A percentile compares a stretch with the other conserved stretches of the same genome.
These are phyloP conservation scores for Avena sativa DNA, from an alignment of 176 grass and related monocot genomes.

Conservation along the genomic window DNA sequence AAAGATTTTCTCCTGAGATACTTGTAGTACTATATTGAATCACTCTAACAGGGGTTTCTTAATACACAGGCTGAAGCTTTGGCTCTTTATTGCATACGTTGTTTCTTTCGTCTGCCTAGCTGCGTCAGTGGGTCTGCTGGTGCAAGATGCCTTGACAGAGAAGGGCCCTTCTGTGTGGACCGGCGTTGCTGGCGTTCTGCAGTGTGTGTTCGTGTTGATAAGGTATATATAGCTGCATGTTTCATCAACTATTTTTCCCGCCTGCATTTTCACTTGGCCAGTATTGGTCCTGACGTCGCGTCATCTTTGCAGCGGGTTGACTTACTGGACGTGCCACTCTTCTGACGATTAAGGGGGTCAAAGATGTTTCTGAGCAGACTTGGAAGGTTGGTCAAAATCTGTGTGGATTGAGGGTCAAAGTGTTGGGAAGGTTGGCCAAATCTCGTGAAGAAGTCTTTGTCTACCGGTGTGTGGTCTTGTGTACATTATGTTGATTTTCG, in stretches of 20 bases:
- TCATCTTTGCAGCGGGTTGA: conserved; percentile 69
- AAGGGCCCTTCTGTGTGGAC: conserved; percentile 84
- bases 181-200: conserved; percentile 85
- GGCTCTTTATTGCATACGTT: conserved; percentile 94
- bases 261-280: not conserved
- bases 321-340: conserved; percentile 86
- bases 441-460: not conserved
- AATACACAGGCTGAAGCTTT: conserved; percentile 80
- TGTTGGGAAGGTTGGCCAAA: not conserved
- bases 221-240: conserved; percentile 56
- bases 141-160: conserved; percentile 80
- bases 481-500: conserved; percentile 16
- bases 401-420: conserved; percentile 47
- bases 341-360: conserved; percentile 60
- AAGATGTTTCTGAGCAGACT: not conserved
- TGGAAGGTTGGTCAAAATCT: conserved; percentile 1
- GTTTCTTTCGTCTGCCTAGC: conserved; percentile 92
- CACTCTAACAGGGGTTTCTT: conserved; percentile 29
- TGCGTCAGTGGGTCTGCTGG: conserved; percentile 79
- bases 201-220: conserved; percentile 88
- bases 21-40: not conserved
- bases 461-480: not conserved
- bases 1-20: not conserved
- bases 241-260: not conserved
- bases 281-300: not conserved